Evolutionary conservation across 2,329 filamentous ascomycete genomes (phyloP).

Genomic region (Claviceps sp.): DNA sequence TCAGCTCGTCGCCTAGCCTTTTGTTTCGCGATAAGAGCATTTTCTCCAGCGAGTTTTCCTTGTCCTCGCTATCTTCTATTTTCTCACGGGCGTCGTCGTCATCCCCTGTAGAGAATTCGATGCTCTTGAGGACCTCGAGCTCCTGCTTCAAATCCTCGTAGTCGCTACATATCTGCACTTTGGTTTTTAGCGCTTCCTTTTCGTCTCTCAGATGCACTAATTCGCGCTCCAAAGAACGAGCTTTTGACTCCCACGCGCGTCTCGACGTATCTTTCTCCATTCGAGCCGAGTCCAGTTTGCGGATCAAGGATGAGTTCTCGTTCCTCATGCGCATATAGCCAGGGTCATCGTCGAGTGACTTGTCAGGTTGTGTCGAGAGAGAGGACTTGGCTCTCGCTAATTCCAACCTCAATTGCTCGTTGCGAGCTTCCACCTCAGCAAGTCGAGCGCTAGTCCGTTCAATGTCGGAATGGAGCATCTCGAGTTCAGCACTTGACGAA

Average conservation of each 20-base stretch:
- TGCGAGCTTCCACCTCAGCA: constrained; percentile 83
- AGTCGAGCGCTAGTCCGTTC: constrained; percentile 79
- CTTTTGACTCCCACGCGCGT: constrained; percentile 59
- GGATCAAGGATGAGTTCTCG: constrained; percentile 83
- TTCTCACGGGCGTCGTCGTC: constrained; percentile 51
- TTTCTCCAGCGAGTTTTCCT: constrained; percentile 77
- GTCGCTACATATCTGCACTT: constrained; percentile 80
- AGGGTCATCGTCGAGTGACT: constrained; percentile 74
- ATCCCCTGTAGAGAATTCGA: constrained; percentile 87
- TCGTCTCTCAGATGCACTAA: constrained; percentile 63
- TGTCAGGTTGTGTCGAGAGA: constrained; percentile 44
- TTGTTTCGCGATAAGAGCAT: constrained; percentile 88
- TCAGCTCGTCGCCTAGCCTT: constrained; percentile 88
- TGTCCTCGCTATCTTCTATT: constrained; percentile 24
- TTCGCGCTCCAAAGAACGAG: constrained; percentile 71
- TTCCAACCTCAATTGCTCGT: constrained; percentile 84
- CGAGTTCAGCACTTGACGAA: constrained; percentile 78
- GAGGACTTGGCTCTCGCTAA: constrained; percentile 73
- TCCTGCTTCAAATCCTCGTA: constrained; percentile 96
- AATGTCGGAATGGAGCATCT: constrained; percentile 83
- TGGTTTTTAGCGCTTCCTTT: constrained; percentile 63
- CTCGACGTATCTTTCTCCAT: constrained; percentile 75
- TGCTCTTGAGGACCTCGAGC: constrained; percentile 91
- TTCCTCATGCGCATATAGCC: constrained; percentile 76
- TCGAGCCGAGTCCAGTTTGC: constrained; percentile 71